Conservation (phyloP, 805 yeast species). For the Nakazawaea ambrosiae region DNA sequence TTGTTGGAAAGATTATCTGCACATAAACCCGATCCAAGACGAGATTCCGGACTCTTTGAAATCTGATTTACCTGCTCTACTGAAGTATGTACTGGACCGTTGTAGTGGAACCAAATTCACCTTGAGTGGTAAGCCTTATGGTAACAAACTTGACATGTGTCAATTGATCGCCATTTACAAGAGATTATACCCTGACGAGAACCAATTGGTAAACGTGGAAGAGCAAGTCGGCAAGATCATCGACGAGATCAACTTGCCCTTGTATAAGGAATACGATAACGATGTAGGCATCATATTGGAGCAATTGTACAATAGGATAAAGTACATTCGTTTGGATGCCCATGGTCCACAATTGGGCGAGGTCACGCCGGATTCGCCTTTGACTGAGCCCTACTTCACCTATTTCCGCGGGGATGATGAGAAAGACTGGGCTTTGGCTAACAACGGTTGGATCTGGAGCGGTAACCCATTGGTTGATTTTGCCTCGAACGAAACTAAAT, state of each 20-base stretch:
- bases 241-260: conserved; percentile 70
- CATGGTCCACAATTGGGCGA: conserved; percentile 80
- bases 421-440: conserved; percentile 67
- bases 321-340: conserved; percentile 66
- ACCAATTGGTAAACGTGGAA: conserved; percentile 24
- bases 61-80: conserved; percentile 33
- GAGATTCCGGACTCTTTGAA: conserved; percentile 39
- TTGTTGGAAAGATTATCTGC: conserved; percentile 23
- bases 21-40: conserved; percentile 21
- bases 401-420: conserved; percentile 49
- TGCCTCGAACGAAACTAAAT: conserved; percentile 73
- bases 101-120: conserved; percentile 35
- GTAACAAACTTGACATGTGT: conserved; percentile 44
- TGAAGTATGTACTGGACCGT: conserved; percentile 39
- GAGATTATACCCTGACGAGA: conserved; percentile 25
- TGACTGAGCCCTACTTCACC: conserved; percentile 86
- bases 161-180: conserved; percentile 49
- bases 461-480: conserved; percentile 92
- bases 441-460: conserved; percentile 99
- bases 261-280: conserved; percentile 68
- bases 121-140: conserved; percentile 38
- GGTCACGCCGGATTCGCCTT: conserved; percentile 47
- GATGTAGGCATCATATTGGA: conserved; percentile 59
- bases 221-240: conserved; percentile 44
- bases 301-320: conserved; percentile 71